Base-by-base conservation (phyloP, 805 yeast species). In the Cyberlindnera misumaiensis region DNA sequence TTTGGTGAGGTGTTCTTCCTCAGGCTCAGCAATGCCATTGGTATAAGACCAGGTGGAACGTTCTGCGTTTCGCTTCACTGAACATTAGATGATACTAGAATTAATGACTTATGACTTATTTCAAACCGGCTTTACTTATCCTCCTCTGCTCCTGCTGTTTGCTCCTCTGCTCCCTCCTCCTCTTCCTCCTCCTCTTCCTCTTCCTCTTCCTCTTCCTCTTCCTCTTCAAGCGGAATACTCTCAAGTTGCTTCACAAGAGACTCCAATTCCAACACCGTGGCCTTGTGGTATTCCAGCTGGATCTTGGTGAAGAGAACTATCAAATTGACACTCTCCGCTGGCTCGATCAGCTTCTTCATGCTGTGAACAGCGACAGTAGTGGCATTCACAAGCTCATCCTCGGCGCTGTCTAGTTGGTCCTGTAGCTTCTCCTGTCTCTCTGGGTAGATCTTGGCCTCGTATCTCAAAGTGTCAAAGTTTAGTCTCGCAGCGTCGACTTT, bases 351-450 rank as follows among this genome's bases (percentile, higher is more conserved):
- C 47, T 71, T 75, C 58, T 81, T 77, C 93, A 84, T 83, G 38
- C 78, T 76, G 49, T 76, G 74, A n/a, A 83, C 93, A 0, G 95
- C 93, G 20, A 71, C 64, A 41, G 83, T 81, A 4, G 88, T 83
- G 18, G 87, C 85, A 48, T 79, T 74, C 27, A 84, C 93, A 47
- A 84, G 73, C 45, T 82, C 90, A 55, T 84, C 95, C 59, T 84
- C 95, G 47, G 78, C 68, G 30, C 64, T 67, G 16, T 46, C 50
- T 28, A 46, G 14, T 16, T 44, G 44, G 14, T 48, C 47, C 38
- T 75, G 83, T 15, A 76, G 29, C 13, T 49, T 28, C 33, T 45
- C 55, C 36, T 53, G 52, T 35, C 41, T 48, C 25, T 44, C 50
- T 18, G 58, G 55, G 15, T 45, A 38, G 2, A 44, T 17, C 35